These are phyloP conservation scores for Alternaria tenuissima DNA, from an alignment of 2,329 filamentous ascomycete species.

Conservation along the genomic window DNA sequence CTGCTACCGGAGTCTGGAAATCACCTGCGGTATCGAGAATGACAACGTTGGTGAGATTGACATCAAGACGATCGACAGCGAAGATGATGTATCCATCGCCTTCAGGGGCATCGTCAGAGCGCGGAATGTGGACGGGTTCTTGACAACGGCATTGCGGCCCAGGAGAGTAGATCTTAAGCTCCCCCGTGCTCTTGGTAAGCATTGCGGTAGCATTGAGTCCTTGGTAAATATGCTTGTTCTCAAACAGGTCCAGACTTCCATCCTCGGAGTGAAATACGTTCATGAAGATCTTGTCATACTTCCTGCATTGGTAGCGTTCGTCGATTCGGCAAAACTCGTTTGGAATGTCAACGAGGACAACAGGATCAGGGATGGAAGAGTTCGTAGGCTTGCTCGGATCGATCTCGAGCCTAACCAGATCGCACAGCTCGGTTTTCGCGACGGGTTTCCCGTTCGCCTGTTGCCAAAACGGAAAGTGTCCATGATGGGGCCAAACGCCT, in stretches of 20 bases:
- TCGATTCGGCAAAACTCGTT: no score
- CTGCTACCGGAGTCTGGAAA: constrained; percentile 48
- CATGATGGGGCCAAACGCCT: no score
- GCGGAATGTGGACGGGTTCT: constrained; percentile 61
- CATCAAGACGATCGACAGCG: constrained; percentile 50
- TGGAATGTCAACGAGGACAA: no score
- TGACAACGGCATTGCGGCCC: constrained; percentile 53
- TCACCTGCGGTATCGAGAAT: constrained; percentile 48
- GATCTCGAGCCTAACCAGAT: no score
- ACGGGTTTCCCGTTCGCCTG: no score
- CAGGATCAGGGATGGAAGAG: no score
- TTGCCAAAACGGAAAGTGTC: no score
- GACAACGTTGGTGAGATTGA: constrained; percentile 42
- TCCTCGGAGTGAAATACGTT: not conserved
- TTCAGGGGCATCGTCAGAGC: constrained; percentile 51
- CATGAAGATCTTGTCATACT: constrained; percentile 2
- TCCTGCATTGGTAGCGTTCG: no score
- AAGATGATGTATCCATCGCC: constrained; percentile 59
- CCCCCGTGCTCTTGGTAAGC: constrained; percentile 21
- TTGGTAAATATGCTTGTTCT: constrained; percentile 5
- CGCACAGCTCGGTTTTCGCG: no score
- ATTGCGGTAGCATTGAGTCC: constrained; percentile 17
- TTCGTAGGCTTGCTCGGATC: no score
- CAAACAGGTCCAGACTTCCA: no score
- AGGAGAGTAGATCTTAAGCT: constrained; percentile 37